Evolutionary conservation across 73 alveolate species (phyloP), one percentile per base, ranked within the genome.

Genomic region (Symbiodinium natans): DNA sequence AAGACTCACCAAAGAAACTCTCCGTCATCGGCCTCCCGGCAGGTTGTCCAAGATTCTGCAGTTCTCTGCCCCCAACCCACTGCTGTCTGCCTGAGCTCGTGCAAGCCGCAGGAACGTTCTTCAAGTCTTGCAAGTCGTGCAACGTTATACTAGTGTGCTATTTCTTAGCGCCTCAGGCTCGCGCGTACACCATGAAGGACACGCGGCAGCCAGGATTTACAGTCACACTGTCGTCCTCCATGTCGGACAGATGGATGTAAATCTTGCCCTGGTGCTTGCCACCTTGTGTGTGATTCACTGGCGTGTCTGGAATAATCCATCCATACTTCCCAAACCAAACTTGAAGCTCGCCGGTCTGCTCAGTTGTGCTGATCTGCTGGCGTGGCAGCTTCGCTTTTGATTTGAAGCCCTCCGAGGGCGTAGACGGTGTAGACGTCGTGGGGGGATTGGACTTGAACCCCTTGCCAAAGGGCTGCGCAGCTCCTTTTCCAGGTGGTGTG

Each of bases 41-140:
- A 74, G 84, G 43, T 9, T 74, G 84, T 34, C 40, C 41, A 74
- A 15, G 54, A 68, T 38, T 82, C 41, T 48, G 93, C 93, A 86
- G 71, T 52, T n/a, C 83, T n/a, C 27, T 41, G 94, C 94, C 13
- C 94, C 94, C 41, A 87, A 31, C 85, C 94, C 94, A 31, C 94
- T 87, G 34, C 19, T 41, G 73, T 87, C 94, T 33, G 29, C 94
- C 94, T 87, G 43, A 25, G 93, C 75, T 25, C n/a, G 41, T 17
- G 39, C 33, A n/a, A 23, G 23, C 41, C 33, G 23, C 40, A 41
- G 33, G 6, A 46, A 2, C 75, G 15, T 29, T 2, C 36, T 8
- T 41, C 52, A 0, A 1, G 33, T 8, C 43, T 38, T 40, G 15
- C 31, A 80, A 38, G 10, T 19, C 3, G 34, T 19, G 68, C 25